These are phyloP conservation scores for Diaporthe aspalathi DNA, from an alignment of 2,329 filamentous ascomycete genomes.

Conservation along the genomic window DNA sequence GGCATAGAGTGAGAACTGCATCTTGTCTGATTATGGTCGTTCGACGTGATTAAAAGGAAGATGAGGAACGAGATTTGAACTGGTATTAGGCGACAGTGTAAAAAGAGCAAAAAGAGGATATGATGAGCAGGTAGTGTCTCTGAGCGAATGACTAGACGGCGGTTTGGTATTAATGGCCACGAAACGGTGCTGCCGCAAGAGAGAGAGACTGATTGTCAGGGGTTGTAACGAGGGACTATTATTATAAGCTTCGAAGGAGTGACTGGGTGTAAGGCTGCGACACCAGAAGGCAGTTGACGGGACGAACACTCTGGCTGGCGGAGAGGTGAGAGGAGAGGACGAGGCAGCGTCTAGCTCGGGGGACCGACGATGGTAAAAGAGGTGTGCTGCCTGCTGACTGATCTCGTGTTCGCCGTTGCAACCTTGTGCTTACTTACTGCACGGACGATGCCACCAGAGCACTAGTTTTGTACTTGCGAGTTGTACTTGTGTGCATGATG, in stretches of 20 bases:
- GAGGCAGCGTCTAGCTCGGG: not conserved
- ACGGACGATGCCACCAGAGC: slow-evolving; percentile 11
- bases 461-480: not conserved
- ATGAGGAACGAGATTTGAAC: not conserved
- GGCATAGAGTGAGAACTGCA: slow-evolving; percentile 64
- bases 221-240: slow-evolving; percentile 34
- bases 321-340: not conserved
- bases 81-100: slow-evolving; percentile 8
- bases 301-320: slow-evolving; percentile 23
- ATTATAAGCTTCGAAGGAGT: slow-evolving; percentile 30
- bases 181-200: slow-evolving; percentile 18
- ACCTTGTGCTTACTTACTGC: slow-evolving; percentile 19
- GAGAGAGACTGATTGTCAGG: slow-evolving; percentile 31
- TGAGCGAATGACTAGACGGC: slow-evolving; percentile 29
- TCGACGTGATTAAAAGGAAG: slow-evolving; percentile 36
- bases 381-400: slow-evolving; percentile 32
- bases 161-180: slow-evolving; percentile 26
- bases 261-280: slow-evolving; percentile 36
- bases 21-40: slow-evolving; percentile 53
- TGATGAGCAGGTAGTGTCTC: slow-evolving; percentile 25
- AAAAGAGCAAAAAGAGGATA: slow-evolving; percentile 9
- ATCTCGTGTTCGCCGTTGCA: slow-evolving; percentile 18
- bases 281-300: slow-evolving; percentile 30
- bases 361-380: slow-evolving; percentile 17
- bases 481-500: slow-evolving; percentile 17